Base-by-base conservation (phyloP, 345 rosid species). In the Brassica rapa region DNA sequence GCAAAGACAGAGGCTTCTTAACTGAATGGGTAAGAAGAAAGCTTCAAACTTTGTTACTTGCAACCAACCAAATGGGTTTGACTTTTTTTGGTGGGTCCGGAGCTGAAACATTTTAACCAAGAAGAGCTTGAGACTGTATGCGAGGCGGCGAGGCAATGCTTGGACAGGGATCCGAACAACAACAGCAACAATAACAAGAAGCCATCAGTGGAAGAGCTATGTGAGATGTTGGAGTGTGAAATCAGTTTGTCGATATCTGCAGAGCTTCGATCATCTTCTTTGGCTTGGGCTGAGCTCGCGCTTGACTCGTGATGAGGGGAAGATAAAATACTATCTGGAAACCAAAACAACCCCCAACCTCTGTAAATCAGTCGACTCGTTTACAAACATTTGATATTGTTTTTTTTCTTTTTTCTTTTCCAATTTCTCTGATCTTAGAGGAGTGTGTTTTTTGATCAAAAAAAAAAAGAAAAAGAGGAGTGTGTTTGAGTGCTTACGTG, bases 241-340 rank as follows among this genome's bases (percentile, higher is more conserved):
- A 90, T 96, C 29, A 96, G 91, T 83, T 80, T 92, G 15, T 88
- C 97, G 1, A 68, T 89, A n/a, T 86, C 98, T 0, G 81, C 87
- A 2, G 98, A 90, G 86, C 86, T 90, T 35, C 87, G 86, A 87
- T 84, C 98, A 4, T 89, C 98, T 25, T 88, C 98, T 68, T 81
- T 93, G 84, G 99, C 98, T 6, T 96, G 99, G 98, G 98, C 99
- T 0, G 99, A 96, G 91, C 91, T 89, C 9, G 96, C 96, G 0
- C 88, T 96, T 68, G 84, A 92, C 43, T 89, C 98, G 3, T 91
- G 83, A 89, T 77, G 55, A 73, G 72, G 16, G 16, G 53, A 39
- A 66, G 67, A 57, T 27, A 27, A 32, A 33, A 66, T 77, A 27
- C 82, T 78, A 80, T 74, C 75, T 63, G 60, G 61, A 80, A 66